Base-by-base conservation (phyloP, 2,329 filamentous ascomycete species). In the Plenodomus lindquistii region DNA sequence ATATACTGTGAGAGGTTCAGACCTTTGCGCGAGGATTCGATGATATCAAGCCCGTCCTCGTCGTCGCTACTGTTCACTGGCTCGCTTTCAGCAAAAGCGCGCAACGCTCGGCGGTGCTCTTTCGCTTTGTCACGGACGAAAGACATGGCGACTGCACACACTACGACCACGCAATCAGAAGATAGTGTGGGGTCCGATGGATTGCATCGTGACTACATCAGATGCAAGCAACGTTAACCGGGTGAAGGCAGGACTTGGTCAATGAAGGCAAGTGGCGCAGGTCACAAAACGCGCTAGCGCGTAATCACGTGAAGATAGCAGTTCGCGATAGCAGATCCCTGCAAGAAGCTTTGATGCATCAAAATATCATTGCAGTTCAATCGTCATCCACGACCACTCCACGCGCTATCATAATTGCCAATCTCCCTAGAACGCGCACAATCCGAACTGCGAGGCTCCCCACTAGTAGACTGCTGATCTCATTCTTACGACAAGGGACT, bases 31-130 rank as follows among this genome's bases (percentile, higher is more conserved):
- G 66, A 63, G 1, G 66, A 56, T 40, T 62, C 51, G 13, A 75
- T 69, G 29, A 73, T 71, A 29, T 79, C 75, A 37, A 79, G 65
- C 35, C 77, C 77, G 40, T 64, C 61, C 6, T 68, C 65, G 49
- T 76, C 73, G 46, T 77, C 70, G 40, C 62, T 68, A 15, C 50
- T 48, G 38, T 59, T 67, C 7, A 45, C 39, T 15, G 42, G 40
- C 29, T 68, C 59, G 40, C 64, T 67, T 31, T 69, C 66, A 0
- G 59, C 63, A 16, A 68, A 57, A 16, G 59, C 57, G 9, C 56
- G 52, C 15, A 66, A 18, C 15, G 58, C 60, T 40, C 52, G 52
- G n/a, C 49, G 48, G 36, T 62, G 52, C 1, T 56, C 44, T 38
- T 50, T 60, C 4, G 42, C 40, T 15, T 54, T 61, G 17, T 51